Conservation (phyloP, 2,329 filamentous ascomycete genomes). For the Colletotrichum musae region DNA sequence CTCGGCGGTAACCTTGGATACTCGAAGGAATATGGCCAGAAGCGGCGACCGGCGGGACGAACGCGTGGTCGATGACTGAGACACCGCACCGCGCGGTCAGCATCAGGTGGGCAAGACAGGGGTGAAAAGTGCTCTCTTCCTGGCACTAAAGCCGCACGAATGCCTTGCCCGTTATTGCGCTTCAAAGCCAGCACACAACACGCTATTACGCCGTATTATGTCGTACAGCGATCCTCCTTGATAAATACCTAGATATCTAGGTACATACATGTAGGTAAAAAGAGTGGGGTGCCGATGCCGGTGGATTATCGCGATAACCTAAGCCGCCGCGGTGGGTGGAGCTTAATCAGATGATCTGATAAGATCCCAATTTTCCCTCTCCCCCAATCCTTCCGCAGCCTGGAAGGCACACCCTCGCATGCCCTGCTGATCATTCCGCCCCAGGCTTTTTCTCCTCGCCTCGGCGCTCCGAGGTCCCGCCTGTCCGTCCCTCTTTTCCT, state of each 20-base stretch:
- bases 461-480: conserved; percentile 16
- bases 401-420: background rate
- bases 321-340: background rate
- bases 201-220: too few relatives aligned
- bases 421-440: conserved; percentile 6
- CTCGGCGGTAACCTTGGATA: background rate
- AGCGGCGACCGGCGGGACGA: conserved; percentile 5
- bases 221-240: background rate
- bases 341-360: conserved; percentile 43
- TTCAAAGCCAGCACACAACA: too few relatives aligned
- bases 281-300: conserved; percentile 30
- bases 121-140: background rate
- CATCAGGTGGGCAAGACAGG: conserved; percentile 13
- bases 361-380: conserved; percentile 37
- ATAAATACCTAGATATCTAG: background rate
- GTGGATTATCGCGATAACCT: conserved; percentile 32
- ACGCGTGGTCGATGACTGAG: conserved; percentile 9
- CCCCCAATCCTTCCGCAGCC: conserved; percentile 10
- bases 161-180: too few relatives aligned
- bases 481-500: background rate
- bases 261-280: too few relatives aligned
- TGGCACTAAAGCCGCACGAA: too few relatives aligned
- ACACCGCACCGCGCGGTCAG: conserved; percentile 20
- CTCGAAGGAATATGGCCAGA: background rate
- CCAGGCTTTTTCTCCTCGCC: background rate